phyloP scores from a whole-genome alignment of 208 protist genomes.

The Acanthamoeba culbertsoni region DNA sequence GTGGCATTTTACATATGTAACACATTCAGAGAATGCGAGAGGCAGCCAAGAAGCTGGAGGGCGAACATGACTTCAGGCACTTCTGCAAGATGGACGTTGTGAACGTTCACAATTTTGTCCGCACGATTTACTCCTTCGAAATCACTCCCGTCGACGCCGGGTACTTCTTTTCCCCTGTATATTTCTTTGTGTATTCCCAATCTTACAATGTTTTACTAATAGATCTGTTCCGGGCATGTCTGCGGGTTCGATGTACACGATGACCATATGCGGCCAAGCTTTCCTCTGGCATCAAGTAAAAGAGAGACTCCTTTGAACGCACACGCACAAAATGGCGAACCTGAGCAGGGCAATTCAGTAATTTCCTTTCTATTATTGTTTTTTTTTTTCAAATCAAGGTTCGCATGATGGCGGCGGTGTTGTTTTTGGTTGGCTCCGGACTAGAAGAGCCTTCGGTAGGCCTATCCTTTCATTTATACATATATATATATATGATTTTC shows the following conservation, averaged over 20 bases:
- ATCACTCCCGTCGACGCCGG: background rate
- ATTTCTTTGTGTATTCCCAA: background rate
- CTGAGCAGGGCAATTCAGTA: background rate
- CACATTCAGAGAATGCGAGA: constrained; percentile 90
- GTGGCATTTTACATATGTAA: constrained; percentile 68
- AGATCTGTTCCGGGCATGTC: background rate
- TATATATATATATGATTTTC: too few relatives aligned
- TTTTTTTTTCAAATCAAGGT: constrained; percentile 35
- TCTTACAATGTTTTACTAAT: background rate
- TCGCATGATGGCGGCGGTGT: constrained; percentile 91
- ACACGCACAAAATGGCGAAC: too few relatives aligned
- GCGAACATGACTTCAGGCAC: constrained; percentile 96
- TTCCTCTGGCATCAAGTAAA: constrained; percentile 96
- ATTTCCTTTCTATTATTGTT: background rate
- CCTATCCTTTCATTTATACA: background rate
- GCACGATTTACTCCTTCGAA: constrained; percentile 78
- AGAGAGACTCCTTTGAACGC: background rate
- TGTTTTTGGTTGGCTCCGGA: constrained; percentile 68
- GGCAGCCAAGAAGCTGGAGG: constrained; percentile 87
- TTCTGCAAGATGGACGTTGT: constrained; percentile 96
- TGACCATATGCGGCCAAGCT: constrained; percentile 91
- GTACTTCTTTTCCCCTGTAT: background rate
- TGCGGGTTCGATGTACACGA: constrained; percentile 81
- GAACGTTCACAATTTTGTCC: constrained; percentile 90
- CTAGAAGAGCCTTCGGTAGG: background rate